Evolutionary conservation across 306 rosid species (phyloP).

Genomic region (Malus sylvestris): DNA sequence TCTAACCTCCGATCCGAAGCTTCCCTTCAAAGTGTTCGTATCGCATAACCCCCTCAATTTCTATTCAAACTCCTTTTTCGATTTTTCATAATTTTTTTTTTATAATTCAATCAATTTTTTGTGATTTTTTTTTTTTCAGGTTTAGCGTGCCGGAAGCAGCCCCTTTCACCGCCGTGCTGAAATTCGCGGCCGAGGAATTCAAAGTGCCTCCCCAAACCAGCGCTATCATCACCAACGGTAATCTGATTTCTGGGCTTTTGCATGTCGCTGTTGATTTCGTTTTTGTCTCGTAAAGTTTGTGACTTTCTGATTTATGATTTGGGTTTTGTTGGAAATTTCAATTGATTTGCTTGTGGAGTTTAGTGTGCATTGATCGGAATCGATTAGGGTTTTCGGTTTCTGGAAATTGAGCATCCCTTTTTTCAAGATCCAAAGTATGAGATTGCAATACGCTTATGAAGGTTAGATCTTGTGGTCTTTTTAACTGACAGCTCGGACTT

Average conservation of each 20-base stretch:
- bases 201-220: slow-evolving; percentile 99
- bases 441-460: neutral
- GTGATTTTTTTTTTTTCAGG: slow-evolving; percentile 27
- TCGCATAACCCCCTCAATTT: neutral
- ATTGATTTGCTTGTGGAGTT: neutral
- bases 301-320: neutral
- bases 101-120: neutral
- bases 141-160: slow-evolving; percentile 98
- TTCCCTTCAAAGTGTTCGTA: slow-evolving; percentile 90
- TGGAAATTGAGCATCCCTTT: neutral
- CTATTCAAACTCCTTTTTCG: neutral
- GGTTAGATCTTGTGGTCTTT: neutral
- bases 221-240: slow-evolving; percentile 96
- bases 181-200: slow-evolving; percentile 95
- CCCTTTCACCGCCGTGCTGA: slow-evolving; percentile 95
- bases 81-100: neutral
- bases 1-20: slow-evolving; percentile 97
- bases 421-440: neutral
- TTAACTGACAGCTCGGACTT: neutral
- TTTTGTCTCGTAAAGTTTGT: neutral
- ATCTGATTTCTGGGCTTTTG: neutral
- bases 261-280: neutral
- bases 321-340: neutral
- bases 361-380: neutral
- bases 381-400: slow-evolving; percentile 5